Evolutionary conservation across 352 stramenopile species (phyloP).

Genomic region (Phytophthora syringae): DNA sequence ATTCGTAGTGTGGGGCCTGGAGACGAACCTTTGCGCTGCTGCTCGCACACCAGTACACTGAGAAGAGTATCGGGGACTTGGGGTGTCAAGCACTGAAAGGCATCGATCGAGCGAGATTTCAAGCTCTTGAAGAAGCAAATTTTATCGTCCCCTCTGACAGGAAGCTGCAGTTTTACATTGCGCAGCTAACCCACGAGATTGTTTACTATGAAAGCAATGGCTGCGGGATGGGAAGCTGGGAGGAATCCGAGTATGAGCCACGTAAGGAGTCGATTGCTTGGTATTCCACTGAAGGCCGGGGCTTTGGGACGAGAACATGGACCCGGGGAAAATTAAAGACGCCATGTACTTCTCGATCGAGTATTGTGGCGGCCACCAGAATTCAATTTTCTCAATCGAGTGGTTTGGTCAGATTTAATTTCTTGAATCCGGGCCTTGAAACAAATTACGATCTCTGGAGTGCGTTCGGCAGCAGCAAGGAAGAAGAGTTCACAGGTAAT

Average conservation of each 20-base stretch:
- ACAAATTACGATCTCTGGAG: not conserved
- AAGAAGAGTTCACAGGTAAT: constrained; percentile 1
- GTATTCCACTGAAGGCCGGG: not conserved
- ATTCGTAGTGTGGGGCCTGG: not conserved
- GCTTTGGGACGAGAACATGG: not conserved
- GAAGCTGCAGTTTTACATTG: not conserved
- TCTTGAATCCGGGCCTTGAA: constrained; percentile 1
- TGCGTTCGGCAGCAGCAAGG: not conserved
- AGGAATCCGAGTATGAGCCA: not conserved
- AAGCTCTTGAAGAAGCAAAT: not conserved
- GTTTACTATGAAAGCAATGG: not conserved
- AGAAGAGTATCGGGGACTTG: not conserved
- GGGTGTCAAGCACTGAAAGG: not conserved
- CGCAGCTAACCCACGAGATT: no score
- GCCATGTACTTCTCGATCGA: no score
- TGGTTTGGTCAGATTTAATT: no score
- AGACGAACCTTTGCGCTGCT: not conserved
- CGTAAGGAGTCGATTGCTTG: not conserved
- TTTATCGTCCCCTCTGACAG: not conserved
- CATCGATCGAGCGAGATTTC: not conserved
- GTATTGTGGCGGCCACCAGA: no score
- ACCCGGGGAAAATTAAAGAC: not conserved
- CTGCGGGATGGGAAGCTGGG: not conserved
- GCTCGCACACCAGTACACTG: not conserved
- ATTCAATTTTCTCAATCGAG: no score